Evolutionary conservation across 2,329 filamentous ascomycete species (phyloP).

Genomic region (Apiospora rasikravindrae): DNA sequence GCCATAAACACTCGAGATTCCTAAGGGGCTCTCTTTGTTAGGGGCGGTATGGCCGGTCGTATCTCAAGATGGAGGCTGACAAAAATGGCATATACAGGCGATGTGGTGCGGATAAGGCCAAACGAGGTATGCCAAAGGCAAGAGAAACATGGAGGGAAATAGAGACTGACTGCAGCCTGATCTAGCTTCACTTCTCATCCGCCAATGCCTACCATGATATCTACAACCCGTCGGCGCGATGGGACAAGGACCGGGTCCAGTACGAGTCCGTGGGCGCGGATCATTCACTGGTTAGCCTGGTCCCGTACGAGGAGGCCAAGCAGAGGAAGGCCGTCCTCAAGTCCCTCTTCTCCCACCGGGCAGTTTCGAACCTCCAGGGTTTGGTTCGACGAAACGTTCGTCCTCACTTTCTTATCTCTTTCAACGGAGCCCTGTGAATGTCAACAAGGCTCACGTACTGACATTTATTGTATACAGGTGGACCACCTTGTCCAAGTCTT

Average conservation of each 20-base stretch:
- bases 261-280: conserved; percentile 13
- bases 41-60: no score
- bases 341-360: conserved; percentile 13
- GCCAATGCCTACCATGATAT: conserved; percentile 3
- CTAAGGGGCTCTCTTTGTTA: neutral
- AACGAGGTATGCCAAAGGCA: conserved; percentile 20
- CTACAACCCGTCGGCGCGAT: conserved; percentile 12
- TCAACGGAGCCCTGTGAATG: neutral
- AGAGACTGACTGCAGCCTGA: no score
- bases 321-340: conserved; percentile 15
- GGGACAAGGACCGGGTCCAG: conserved; percentile 20
- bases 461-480: neutral
- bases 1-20: neutral
- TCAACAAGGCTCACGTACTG: no score
- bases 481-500: conserved; percentile 12
- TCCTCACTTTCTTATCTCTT: neutral
- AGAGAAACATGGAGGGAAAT: no score
- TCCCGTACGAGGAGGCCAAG: conserved; percentile 15
- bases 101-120: conserved; percentile 15
- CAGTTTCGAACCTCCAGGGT: neutral
- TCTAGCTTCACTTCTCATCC: conserved; percentile 18
- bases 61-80: neutral
- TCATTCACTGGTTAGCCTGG: neutral
- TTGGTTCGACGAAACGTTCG: conserved; percentile 9
- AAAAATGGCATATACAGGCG: neutral